Evolutionary conservation across 73 alveolate species (phyloP).

Genomic region (Paramecium biaurelia): DNA sequence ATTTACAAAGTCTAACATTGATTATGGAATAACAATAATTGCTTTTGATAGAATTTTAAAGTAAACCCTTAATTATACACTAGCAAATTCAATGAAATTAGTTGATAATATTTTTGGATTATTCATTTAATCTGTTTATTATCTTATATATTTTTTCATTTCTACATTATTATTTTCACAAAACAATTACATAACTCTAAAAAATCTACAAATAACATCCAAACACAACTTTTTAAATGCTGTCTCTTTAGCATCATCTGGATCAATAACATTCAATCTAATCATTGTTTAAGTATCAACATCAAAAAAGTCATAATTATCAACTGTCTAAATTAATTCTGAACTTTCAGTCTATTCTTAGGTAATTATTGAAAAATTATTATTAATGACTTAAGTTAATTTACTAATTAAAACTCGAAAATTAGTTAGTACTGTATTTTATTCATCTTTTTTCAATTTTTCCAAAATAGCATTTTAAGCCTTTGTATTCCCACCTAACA

Average conservation of each 20-base stretch:
- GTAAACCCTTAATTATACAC: neutral
- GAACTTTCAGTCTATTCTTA: neutral
- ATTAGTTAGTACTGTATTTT: neutral
- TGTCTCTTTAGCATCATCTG: neutral
- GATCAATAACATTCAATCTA: neutral
- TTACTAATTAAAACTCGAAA: neutral
- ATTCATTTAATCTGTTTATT: neutral
- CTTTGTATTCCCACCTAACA: slow-evolving; percentile 30
- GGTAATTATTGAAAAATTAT: neutral
- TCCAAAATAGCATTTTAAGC: neutral
- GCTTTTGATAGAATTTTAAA: neutral
- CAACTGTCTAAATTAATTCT: neutral
- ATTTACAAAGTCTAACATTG: neutral
- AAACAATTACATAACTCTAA: neutral
- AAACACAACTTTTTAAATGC: neutral
- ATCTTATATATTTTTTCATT: slow-evolving; percentile 14
- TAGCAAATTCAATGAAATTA: slow-evolving; percentile 28
- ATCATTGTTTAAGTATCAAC: neutral
- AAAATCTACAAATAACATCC: neutral
- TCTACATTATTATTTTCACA: slow-evolving; percentile 30
- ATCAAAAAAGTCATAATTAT: slow-evolving; percentile 25
- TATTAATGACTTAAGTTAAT: neutral
- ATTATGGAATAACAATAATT: neutral
- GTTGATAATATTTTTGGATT: neutral
- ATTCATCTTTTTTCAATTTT: neutral